Percentiles rank a stretch among this genome's conserved stretches.
Conservation (phyloP, 192 early-diverging fungal genomes). For the Gamsiella multidivaricata region DNA sequence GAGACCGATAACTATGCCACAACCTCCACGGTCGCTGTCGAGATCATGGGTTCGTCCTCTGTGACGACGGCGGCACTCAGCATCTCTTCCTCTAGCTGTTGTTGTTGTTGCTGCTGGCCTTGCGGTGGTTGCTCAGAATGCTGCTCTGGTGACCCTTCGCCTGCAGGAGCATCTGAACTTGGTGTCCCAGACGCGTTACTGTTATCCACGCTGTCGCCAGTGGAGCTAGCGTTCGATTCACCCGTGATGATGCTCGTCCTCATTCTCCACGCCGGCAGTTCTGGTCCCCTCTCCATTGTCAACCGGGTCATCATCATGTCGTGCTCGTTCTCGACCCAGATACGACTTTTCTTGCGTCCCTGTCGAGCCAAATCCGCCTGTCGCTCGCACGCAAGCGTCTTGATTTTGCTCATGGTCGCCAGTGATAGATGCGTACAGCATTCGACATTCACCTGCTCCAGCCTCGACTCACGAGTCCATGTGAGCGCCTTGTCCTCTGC, state of each 20-base stretch:
- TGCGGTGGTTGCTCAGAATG: not conserved
- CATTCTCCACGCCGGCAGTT: not conserved
- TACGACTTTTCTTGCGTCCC: constrained; percentile 40
- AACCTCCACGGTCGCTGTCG: constrained; percentile 4
- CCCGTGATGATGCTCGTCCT: not conserved
- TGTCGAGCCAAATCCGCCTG: constrained; percentile 12
- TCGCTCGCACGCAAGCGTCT: constrained; percentile 9
- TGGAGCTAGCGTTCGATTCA: not conserved
- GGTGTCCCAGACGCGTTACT: not conserved
- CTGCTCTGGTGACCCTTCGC: too few species aligned
- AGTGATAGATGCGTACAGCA: constrained; percentile 30
- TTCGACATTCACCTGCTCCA: constrained; percentile 47
- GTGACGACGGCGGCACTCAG: not conserved
- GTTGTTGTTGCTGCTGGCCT: not conserved
- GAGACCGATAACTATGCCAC: constrained; percentile 9
- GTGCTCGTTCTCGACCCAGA: constrained; percentile 52
- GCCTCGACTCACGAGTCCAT: constrained; percentile 31
- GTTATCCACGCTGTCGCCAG: not conserved
- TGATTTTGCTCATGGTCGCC: constrained; percentile 33
- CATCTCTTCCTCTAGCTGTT: not conserved
- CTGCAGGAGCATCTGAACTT: not conserved
- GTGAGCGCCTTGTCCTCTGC: not conserved
- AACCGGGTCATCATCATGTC: constrained; percentile 54
- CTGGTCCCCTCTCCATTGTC: constrained; percentile 31
- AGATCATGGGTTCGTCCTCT: constrained; percentile 3